Evolutionary conservation across 1,284 basidiomycete genomes (phyloP), one percentile per base, ranked within the genome.

Genomic region (Austroboletus novae-zelandiae): DNA sequence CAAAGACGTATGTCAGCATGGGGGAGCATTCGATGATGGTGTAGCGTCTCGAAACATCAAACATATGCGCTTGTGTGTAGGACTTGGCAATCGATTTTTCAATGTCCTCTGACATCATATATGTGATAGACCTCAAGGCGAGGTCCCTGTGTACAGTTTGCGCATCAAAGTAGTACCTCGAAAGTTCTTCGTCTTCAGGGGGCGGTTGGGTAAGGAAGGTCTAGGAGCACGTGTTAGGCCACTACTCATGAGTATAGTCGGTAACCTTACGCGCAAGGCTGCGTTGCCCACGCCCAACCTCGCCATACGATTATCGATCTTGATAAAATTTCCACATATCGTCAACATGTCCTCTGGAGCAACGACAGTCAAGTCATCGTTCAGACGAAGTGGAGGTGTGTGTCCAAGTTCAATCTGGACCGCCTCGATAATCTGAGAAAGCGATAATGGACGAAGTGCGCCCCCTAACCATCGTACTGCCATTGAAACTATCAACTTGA

Each of bases 1-100:
- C 65, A 25, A 64, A 60, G 40, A 67, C 65, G 35, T 66, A 67
- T 5, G 57, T 61, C 40, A 64, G 40, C 65, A 67, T 64, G 43
- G 63, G 62, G 44, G 59, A 65, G 9, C 51, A 57, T 5, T 62
- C 61, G 27, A 67, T 18, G 48, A 63, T 55, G 36, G 50, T 53
- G 43, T 53, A 56, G 13, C 57, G 56, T 49, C 61, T 61, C 32
- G 61, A 62, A 23, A 66, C 47, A 5, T 67, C 62, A 45, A 66
- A 64, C 62, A 67, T 62, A 53, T 52, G 60, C n/a, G 60, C 51
- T 32, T 54, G 53, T 14, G 15, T 57, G 47, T 66, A 54, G 17
- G 59, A 66, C 45, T 44, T 60, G 8, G 34, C 20, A 41, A 64
- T 60, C 9, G 53, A 63, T 18, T 34, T 60, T 43, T 66, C 59